Evolutionary conservation across 768 basidiomycete species (phyloP), one percentile per base, ranked within the genome.

Genomic region (Paxillus rubicundulus): DNA sequence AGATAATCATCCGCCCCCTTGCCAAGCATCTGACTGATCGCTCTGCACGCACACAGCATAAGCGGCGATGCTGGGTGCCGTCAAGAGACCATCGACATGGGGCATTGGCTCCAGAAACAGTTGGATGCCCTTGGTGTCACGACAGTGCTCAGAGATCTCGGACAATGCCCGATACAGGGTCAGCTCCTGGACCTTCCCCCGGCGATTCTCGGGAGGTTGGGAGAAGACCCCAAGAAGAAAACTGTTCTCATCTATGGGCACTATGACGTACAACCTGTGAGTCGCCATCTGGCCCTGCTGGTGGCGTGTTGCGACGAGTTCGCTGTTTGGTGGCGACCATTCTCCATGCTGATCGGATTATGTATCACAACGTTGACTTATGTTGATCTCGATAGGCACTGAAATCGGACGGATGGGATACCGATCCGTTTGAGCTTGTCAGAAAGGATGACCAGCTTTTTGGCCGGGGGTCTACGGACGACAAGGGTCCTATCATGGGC

Each of bases 231-330:
- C 13, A 82, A 74, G 64, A 98, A 98, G 84, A 95, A 90, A 81
- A 98, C 94, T 0, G 84, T 98, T 32, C 79, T 96, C 27, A 72
- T 98, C 30, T 98, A 98, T 65, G 95, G 92, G 2, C 95, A 98
- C 69, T 96, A 92, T 64, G 94, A 97, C 65, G 95, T 97, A 7
- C 95, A 97, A 62, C 94, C 95, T 9, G 89, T 90, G 54, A 46
- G 82, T 24, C 24, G 24, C 24, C 4, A 6, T 5, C 24, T 2
- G 24, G 6, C 24, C 24, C 24, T 24, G 24, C 4, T 24, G 5
- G 39, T 44, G 34, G 24, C 24, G 42, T 12, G 3, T 45, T n/a
- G 12, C 24, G 30, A 12, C 30, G 16, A 17, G 6, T 14, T 18
- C 16, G 27, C 20, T 21, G 16, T 21, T 2, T 24, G 13, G 40